These are phyloP conservation scores for Microcyclosporella mali DNA, from an alignment of 2,329 filamentous ascomycete species.

Conservation along the genomic window DNA sequence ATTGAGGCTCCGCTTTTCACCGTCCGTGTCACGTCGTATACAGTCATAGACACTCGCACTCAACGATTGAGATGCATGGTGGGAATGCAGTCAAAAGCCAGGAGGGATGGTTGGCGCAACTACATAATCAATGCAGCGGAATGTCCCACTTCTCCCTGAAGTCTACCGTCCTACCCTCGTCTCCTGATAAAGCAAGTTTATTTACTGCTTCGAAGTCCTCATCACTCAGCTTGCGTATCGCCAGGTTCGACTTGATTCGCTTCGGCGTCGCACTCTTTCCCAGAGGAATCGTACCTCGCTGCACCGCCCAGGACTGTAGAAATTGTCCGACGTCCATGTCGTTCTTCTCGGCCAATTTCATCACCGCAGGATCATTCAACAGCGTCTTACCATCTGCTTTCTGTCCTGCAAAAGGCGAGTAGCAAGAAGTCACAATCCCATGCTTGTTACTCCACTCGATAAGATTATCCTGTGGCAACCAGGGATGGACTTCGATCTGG, in stretches of 20 bases:
- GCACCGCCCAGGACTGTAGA: conserved; percentile 33
- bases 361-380: conserved; percentile 9
- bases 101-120: too few relatives aligned
- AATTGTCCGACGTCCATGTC: conserved; percentile 27
- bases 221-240: conserved; percentile 28
- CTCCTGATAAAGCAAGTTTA: conserved; percentile 31
- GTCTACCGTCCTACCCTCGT: conserved; percentile 13
- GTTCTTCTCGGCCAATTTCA: conserved; percentile 9
- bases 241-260: conserved; percentile 13
- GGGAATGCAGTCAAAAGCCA: too few relatives aligned
- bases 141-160: neutral
- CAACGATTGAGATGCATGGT: too few relatives aligned
- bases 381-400: conserved; percentile 19
- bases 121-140: neutral
- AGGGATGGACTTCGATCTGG: conserved; percentile 27
- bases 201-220: conserved; percentile 35
- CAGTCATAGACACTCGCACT: too few relatives aligned
- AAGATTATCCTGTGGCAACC: conserved; percentile 21
- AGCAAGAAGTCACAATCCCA: conserved; percentile 21
- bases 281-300: conserved; percentile 31
- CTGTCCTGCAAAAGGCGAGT: conserved; percentile 23
- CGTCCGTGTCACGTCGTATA: too few relatives aligned
- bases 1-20: too few relatives aligned
- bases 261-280: conserved; percentile 30
- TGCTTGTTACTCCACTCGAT: conserved; percentile 18